Evolutionary conservation across 768 basidiomycete species (phyloP).

Genomic region (Kwoniella pini): DNA sequence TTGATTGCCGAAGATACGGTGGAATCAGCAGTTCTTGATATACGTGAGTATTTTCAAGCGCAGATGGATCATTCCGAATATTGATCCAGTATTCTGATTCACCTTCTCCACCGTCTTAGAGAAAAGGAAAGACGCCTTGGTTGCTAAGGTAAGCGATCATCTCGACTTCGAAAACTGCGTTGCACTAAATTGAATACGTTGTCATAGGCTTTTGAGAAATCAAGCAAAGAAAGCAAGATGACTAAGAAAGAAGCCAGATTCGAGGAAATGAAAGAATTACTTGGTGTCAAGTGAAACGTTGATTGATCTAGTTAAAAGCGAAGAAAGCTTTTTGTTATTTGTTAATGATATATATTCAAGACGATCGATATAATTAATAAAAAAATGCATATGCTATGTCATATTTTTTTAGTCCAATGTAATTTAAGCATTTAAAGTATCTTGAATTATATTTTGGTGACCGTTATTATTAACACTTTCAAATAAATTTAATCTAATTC

Average conservation of each 20-base stretch:
- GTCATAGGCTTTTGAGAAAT: slow-evolving; percentile 77
- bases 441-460: too few relatives aligned
- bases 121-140: slow-evolving; percentile 75
- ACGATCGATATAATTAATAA: too few relatives aligned
- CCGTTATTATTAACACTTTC: neutral
- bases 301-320: too few relatives aligned
- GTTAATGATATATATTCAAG: too few relatives aligned
- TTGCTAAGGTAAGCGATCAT: slow-evolving; percentile 66
- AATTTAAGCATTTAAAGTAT: too few relatives aligned
- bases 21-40: slow-evolving; percentile 82
- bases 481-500: slow-evolving; percentile 8
- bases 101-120: slow-evolving; percentile 50
- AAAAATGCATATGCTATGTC: too few relatives aligned
- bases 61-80: too few relatives aligned
- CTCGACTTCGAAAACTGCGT: neutral
- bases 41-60: slow-evolving; percentile 56
- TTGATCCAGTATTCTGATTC: neutral
- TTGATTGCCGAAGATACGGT: slow-evolving; percentile 86
- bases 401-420: too few relatives aligned
- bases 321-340: too few relatives aligned
- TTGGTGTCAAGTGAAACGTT: slow-evolving; percentile 35
- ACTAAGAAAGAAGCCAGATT: slow-evolving; percentile 78
- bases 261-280: slow-evolving; percentile 62
- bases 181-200: slow-evolving; percentile 5
- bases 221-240: slow-evolving; percentile 69